These are phyloP conservation scores for Coniochaeta ligniaria DNA, from an alignment of 2,329 filamentous ascomycete genomes.

Conservation along the genomic window DNA sequence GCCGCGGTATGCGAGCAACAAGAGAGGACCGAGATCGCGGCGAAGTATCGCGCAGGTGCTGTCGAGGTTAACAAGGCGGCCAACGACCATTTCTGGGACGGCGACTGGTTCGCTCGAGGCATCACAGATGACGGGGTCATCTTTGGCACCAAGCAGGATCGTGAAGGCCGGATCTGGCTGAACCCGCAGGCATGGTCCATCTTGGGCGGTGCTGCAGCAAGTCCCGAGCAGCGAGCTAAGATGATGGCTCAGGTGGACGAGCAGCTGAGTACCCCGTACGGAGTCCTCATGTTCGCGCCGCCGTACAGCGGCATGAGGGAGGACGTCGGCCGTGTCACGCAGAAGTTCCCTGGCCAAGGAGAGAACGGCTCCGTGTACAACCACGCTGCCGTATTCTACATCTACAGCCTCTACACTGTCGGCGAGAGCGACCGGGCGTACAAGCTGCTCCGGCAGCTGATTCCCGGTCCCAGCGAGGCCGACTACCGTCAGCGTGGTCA, in stretches of 20 bases:
- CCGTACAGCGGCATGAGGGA: conserved; percentile 48
- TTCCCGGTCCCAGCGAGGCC: conserved; percentile 42
- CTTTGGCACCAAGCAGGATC: conserved; percentile 42
- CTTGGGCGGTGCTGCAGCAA: conserved; percentile 40
- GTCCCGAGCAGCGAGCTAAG: conserved; percentile 28
- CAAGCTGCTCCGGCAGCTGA: conserved; percentile 41
- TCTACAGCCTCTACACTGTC: conserved; percentile 44
- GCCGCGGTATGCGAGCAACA: conserved; percentile 41
- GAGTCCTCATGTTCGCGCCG: conserved; percentile 48
- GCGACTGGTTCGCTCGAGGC: conserved; percentile 48
- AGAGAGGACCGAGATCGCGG: conserved; percentile 29
- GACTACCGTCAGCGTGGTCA: conserved; percentile 47
- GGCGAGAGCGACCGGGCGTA: conserved; percentile 43
- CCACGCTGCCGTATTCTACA: conserved; percentile 48
- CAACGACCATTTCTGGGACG: conserved; percentile 47
- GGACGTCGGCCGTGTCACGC: conserved; percentile 50
- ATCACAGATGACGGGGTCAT: conserved; percentile 48
- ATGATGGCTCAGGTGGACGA: conserved; percentile 42
- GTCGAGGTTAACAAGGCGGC: conserved; percentile 40
- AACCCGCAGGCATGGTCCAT: conserved; percentile 51
- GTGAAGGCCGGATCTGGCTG: conserved; percentile 50
- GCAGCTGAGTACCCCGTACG: conserved; percentile 46
- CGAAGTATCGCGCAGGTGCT: conserved; percentile 35
- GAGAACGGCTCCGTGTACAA: conserved; percentile 54
- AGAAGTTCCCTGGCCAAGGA: conserved; percentile 50